Evolutionary conservation across 2,329 filamentous ascomycete species (phyloP).

Genomic region (Fusarium decemcellulare): DNA sequence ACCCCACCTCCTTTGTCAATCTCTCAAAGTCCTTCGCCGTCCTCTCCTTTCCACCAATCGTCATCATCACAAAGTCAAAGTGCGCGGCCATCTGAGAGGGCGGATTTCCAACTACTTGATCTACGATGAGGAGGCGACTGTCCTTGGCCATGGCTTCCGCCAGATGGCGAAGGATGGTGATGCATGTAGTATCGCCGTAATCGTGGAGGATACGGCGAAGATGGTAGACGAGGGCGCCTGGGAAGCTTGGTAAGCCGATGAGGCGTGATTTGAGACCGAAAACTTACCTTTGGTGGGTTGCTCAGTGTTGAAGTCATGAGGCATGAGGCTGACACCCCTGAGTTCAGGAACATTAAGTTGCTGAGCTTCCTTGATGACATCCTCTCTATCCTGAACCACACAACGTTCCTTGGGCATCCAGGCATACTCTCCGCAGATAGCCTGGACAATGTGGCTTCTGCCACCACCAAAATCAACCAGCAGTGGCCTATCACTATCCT

Average conservation of each 20-base stretch:
- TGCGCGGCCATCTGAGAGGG: conserved; percentile 43
- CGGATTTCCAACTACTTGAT: conserved; percentile 48
- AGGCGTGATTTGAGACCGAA: not conserved
- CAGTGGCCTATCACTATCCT: conserved; percentile 29
- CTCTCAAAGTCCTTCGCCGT: conserved; percentile 44
- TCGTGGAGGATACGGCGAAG: conserved; percentile 52
- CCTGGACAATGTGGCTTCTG: conserved; percentile 48
- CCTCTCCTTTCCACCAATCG: conserved; percentile 52
- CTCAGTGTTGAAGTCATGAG: conserved; percentile 49
- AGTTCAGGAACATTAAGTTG: conserved; percentile 12
- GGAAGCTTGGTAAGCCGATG: not conserved
- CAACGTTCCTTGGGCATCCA: conserved; percentile 47
- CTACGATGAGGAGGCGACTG: conserved; percentile 52
- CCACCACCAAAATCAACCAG: conserved; percentile 54
- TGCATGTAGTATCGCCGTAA: conserved; percentile 50
- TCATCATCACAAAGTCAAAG: conserved; percentile 51
- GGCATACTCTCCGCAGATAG: conserved; percentile 44
- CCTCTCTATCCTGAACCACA: conserved; percentile 49
- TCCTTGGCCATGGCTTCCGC: conserved; percentile 48
- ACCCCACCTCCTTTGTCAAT: conserved; percentile 43
- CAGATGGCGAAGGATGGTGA: conserved; percentile 50
- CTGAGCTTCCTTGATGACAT: conserved; percentile 47
- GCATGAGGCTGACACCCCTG: conserved; percentile 11
- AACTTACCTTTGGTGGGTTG: conserved; percentile 50
- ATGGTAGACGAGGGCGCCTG: conserved; percentile 53